phyloP scores from a whole-genome alignment of 2,329 filamentous ascomycete genomes.

The Hypoxylon sp. region DNA sequence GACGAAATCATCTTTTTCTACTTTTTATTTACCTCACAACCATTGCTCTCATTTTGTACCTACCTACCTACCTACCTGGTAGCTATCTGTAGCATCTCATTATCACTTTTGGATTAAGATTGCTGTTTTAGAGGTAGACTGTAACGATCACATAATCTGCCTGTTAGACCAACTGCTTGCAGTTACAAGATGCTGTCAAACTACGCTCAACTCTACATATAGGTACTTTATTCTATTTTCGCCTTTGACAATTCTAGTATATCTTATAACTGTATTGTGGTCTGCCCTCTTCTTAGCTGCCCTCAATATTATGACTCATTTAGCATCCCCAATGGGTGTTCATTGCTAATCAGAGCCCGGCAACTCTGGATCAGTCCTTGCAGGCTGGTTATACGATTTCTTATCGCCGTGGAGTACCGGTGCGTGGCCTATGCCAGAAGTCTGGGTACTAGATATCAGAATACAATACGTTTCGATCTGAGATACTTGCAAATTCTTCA shows the following conservation, averaged over 20 bases:
- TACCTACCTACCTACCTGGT: neutral
- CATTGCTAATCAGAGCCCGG: neutral
- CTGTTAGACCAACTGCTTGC: neutral
- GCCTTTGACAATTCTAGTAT: neutral
- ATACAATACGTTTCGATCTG: neutral
- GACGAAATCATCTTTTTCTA: conserved; percentile 35
- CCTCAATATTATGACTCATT: neutral
- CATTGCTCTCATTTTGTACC: neutral
- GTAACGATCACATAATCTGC: neutral
- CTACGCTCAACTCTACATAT: neutral
- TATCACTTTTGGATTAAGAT: too few relatives aligned
- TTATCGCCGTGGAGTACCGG: neutral
- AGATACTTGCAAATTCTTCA: neutral
- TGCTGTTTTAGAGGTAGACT: neutral
- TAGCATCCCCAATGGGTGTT: neutral
- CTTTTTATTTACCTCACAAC: neutral
- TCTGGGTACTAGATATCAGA: neutral
- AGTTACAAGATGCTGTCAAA: neutral
- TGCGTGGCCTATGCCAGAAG: neutral
- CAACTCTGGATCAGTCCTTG: neutral
- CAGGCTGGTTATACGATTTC: neutral
- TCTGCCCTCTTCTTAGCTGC: neutral
- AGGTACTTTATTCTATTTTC: neutral
- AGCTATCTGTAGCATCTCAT: too few relatives aligned
- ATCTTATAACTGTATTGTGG: neutral